phyloP scores from a whole-genome alignment of 208 protist genomes.

The Acanthamoeba royreba region DNA sequence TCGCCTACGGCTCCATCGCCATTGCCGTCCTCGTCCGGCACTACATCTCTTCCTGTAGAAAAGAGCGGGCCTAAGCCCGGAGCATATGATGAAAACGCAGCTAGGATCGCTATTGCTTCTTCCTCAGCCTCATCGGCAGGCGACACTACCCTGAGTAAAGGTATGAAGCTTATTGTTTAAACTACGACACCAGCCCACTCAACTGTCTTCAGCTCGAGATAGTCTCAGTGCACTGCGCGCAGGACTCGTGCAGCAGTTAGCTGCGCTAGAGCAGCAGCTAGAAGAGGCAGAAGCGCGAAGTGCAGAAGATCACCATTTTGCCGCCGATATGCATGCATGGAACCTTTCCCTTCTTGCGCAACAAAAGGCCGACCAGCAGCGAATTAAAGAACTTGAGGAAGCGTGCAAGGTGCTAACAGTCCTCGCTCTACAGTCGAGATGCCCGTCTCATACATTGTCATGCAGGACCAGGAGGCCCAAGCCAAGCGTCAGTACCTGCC shows the following conservation, averaged over 20 bases:
- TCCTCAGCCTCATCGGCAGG: background rate
- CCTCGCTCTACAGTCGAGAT: too few relatives aligned
- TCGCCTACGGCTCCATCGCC: too few relatives aligned
- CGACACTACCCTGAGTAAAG: background rate
- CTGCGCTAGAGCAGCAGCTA: background rate
- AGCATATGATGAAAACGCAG: too few relatives aligned
- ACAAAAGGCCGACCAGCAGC: constrained; percentile 33
- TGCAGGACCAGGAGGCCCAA: too few relatives aligned
- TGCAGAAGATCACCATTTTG: background rate
- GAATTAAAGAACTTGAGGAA: background rate
- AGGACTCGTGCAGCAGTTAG: background rate
- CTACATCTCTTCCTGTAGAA: too few relatives aligned
- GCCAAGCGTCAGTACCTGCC: background rate
- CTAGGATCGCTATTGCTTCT: too few relatives aligned
- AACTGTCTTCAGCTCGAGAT: background rate
- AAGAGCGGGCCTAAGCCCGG: too few relatives aligned
- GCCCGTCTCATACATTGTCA: too few relatives aligned
- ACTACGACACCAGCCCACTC: too few relatives aligned
- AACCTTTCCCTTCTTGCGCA: background rate
- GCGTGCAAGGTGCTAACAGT: background rate
- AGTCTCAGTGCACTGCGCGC: background rate
- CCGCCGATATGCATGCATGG: background rate
- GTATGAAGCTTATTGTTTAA: background rate
- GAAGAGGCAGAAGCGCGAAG: background rate
- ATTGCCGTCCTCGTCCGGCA: too few relatives aligned